Evolutionary conservation across 768 basidiomycete species (phyloP), one percentile per base, ranked within the genome.

Genomic region (Pholiota conissans): DNA sequence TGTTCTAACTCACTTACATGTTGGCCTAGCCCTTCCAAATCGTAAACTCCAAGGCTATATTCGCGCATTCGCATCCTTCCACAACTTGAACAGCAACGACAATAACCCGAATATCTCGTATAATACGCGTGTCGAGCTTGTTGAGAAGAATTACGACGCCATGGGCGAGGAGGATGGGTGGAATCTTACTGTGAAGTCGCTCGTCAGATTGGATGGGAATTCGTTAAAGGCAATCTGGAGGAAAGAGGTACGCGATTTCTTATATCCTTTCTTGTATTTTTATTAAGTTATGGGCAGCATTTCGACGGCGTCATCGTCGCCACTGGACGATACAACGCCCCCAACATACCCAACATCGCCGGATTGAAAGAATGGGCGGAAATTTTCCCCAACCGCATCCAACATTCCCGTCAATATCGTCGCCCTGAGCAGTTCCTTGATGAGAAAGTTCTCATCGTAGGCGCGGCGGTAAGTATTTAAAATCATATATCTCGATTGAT

Each of bases 91-190:
- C 63, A 72, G 68, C 57, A 74, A 81, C 52, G 80, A 80, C 50
- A 65, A 67, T 7, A 79, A 73, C 52, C 68, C 71, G 0, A 64
- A 72, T 22, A 57, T 73, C 1, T 72, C 73, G 2, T 81, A 77
- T 65, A 78, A 78, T 64, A 82, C 81, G 0, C 76, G 80, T 9
- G 79, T 83, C 6, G 80, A 83, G 54, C 66, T 65, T 11, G 67
- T 77, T 28, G 73, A 79, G 56, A 82, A 82, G 56, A 62, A 69
- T 0, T 50, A 64, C n/a, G 64, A 73, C 55, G 63, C 52, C 11
- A 35, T 60, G 24, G 72, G 72, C 0, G 53, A 67, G 27, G 68
- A 75, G 30, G 64, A 63, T 11, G 75, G 75, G 7, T 76, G 75
- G 76, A 70, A 57, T 1, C 56, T 76, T 11, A 71, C 71, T 9